Evolutionary conservation across 495 filamentous ascomycete genomes (phyloP), one percentile per base, ranked within the genome.

Genomic region (Aspergillus taichungensis): DNA sequence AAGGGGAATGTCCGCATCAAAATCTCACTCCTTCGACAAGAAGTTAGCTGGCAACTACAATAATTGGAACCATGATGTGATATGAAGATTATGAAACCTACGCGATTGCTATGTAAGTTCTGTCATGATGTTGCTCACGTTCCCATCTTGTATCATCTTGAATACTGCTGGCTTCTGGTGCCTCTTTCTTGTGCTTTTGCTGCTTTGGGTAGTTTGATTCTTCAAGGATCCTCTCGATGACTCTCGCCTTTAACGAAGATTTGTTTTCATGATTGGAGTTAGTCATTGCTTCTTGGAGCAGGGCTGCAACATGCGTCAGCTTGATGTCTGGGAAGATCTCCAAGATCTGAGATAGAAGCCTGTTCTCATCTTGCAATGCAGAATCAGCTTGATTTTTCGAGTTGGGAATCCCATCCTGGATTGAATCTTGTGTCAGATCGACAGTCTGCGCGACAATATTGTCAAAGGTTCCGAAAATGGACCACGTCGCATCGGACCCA

Each of bases 311-410:
- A 47, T 73, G 56, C 29, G 70, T 54, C 12, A 59, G 60, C 42
- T 63, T 68, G 34, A 76, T 72, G 37, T 70, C 73, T 5, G 76
- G 76, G 43, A 77, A 78, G 13, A 78, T 52, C 18, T 66, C 59
- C 6, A 71, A 13, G 13, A 77, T 54, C 62, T 68, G 55, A 38
- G 43, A 43, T 51, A 75, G 43, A 63, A 65, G 49, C 63, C 57
- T 47, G 51, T 66, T 37, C 43, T 53, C 30, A 11, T 45, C 45
- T 33, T 34, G 4, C 2, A 4, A 24, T 24, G 18, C 2, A 24
- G 18, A 24, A 24, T 4, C 18, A 24, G 4, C 18, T 2, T 4
- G 18, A 24, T 24, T 24, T 4, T 24, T 4, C 18, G 18, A 24
- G 18, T 24, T 24, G 18, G 18, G 4, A 4, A 24, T 24, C 1